phyloP scores from a whole-genome alignment of 345 rosid species.

The Citrus medica region DNA sequence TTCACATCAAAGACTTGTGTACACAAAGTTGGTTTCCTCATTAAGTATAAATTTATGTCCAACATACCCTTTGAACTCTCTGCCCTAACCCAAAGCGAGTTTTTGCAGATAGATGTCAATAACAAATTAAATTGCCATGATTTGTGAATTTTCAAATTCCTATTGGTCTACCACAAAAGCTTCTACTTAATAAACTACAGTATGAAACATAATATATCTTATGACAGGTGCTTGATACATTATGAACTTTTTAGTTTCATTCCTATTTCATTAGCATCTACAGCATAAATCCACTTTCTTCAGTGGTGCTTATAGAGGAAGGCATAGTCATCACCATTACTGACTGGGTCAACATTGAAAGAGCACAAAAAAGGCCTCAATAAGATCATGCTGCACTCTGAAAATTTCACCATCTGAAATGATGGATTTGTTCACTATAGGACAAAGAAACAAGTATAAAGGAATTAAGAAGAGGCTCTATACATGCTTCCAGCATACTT shows the following conservation, averaged over 20 bases:
- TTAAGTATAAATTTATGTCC: background rate
- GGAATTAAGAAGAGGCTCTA: background rate
- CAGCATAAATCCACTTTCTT: background rate
- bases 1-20: background rate
- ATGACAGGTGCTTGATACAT: background rate
- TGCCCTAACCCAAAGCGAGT: background rate
- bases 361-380: background rate
- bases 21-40: background rate
- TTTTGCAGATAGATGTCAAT: background rate
- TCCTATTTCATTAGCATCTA: background rate
- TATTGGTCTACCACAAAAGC: background rate
- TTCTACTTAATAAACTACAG: background rate
- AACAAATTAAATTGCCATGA: background rate
- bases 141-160: background rate
- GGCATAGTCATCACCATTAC: background rate
- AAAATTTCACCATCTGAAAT: background rate
- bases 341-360: background rate
- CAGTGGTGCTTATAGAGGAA: background rate
- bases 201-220: background rate
- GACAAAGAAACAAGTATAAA: background rate
- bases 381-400: background rate
- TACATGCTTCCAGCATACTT: constrained; percentile 17
- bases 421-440: background rate
- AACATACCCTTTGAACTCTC: background rate
- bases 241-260: background rate